phyloP scores from a whole-genome alignment of 2,329 filamentous ascomycete genomes.

The Colletotrichum noveboracense region DNA sequence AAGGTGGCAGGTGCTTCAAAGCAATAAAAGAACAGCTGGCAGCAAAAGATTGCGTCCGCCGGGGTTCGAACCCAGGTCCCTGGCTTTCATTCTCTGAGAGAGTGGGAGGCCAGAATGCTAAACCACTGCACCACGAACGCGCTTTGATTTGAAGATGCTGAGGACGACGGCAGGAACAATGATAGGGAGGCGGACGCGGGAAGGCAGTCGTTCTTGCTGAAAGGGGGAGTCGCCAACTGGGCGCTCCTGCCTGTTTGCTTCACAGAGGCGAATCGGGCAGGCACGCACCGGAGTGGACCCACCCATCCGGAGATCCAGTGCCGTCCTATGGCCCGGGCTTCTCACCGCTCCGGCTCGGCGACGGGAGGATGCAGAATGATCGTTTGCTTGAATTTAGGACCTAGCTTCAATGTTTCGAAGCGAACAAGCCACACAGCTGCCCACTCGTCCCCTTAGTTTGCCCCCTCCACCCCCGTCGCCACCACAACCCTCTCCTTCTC shows the following conservation, averaged over 20 bases:
- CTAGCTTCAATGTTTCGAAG: neutral
- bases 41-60: slow-evolving; percentile 7
- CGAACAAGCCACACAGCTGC: neutral
- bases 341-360: neutral
- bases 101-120: slow-evolving; percentile 21
- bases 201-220: neutral
- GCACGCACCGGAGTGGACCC: neutral
- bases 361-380: neutral
- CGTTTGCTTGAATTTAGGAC: neutral
- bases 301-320: neutral
- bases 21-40: neutral
- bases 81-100: neutral
- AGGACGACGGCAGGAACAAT: neutral
- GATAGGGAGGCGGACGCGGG: neutral
- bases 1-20: neutral
- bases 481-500: neutral
- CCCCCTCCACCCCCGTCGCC: neutral
- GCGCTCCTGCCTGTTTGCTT: slow-evolving; percentile 12
- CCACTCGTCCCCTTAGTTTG: neutral
- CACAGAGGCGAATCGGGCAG: neutral
- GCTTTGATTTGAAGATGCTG: neutral
- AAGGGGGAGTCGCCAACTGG: neutral
- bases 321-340: neutral
- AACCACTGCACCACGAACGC: slow-evolving; percentile 20
- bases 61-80: slow-evolving; percentile 20